Evolutionary conservation across 495 filamentous ascomycete genomes (phyloP).

Genomic region (Stereocaulon alpinum): DNA sequence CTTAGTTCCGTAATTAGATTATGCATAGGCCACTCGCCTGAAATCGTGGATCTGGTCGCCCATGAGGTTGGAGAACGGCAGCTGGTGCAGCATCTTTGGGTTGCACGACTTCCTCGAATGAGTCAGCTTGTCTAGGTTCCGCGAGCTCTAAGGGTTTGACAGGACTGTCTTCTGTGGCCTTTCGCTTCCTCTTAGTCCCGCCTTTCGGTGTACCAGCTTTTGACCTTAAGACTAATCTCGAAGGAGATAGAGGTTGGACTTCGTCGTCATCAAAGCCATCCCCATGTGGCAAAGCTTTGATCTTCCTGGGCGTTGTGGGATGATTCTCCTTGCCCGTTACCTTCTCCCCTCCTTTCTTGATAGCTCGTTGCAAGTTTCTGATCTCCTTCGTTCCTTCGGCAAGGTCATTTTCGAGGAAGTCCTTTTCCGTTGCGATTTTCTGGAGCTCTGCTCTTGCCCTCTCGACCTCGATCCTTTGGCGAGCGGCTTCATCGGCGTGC

Average conservation of each 20-base stretch:
- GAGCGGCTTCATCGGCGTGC: conserved; percentile 45
- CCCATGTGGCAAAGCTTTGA: conserved; percentile 42
- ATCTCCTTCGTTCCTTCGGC: conserved; percentile 45
- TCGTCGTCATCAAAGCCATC: conserved; percentile 71
- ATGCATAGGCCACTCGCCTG: conserved; percentile 1
- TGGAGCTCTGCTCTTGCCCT: conserved; percentile 45
- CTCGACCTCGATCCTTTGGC: conserved; percentile 47
- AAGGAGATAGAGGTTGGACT: conserved; percentile 48
- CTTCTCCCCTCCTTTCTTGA: conserved; percentile 30
- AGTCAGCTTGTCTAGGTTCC: conserved; percentile 18
- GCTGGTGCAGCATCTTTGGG: neutral
- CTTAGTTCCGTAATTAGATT: neutral
- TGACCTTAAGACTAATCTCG: conserved; percentile 39
- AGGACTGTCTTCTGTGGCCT: conserved; percentile 44
- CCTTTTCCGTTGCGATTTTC: conserved; percentile 51
- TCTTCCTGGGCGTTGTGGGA: conserved; percentile 50
- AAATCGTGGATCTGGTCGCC: conserved; percentile 12
- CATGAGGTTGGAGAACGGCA: neutral
- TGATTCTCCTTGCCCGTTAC: conserved; percentile 21
- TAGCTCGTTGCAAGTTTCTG: conserved; percentile 37
- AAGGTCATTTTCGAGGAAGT: conserved; percentile 56
- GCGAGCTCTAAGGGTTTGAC: conserved; percentile 42
- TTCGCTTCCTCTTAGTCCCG: conserved; percentile 53
- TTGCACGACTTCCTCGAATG: conserved; percentile 3
- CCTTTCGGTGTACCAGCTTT: conserved; percentile 49